Evolutionary conservation across 805 yeast species (phyloP), one percentile per base, ranked within the genome.

Genomic region (Sugiyamaella boreocaroliniensis): DNA sequence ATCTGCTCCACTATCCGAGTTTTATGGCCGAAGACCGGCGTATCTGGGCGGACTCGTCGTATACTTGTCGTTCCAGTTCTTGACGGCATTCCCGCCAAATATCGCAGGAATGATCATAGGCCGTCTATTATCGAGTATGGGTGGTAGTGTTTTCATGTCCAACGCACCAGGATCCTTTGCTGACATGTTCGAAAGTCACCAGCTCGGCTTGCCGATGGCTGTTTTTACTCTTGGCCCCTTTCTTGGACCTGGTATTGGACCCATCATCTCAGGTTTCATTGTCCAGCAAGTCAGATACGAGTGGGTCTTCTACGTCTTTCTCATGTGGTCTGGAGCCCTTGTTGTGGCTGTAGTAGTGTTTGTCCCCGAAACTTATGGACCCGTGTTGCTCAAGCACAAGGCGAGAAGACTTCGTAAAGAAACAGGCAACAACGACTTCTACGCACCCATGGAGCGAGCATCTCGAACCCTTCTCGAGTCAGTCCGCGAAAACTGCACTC

Each of bases 101-200:
- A 53, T 66, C 19, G 55, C 55, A 9, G 49, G 61, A 2, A 53
- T 61, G 40, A 69, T 88, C 47, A 82, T 89, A 4, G 72, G 86
- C 45, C 71, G 96, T 60, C 85, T 86, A 63, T 79, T 89, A 61
- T 73, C 85, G 18, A 95, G 95, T 0, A 74, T 83, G 29, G 76
- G 83, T 47, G 88, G 93, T 1, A 82, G 90, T 1, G 95, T 93
- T 2, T 89, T 90, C 1, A 74, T 89, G 70, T 83, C 95, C 9
- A 80, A 86, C 58, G 92, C 89, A 11, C 89, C 90, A 50, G 97
- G 96, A 57, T 82, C 93, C 4, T 80, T 89, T 56, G 72, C 83
- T 51, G 96, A 89, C 69, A 68, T 88, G 47, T 89, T 90, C 82
- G 77, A 74, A 18, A 79, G 82, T 34, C 76, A 78, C 43, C 80